These are phyloP conservation scores for Cytospora piceicola DNA, from an alignment of 2,329 filamentous ascomycete species.

Conservation along the genomic window DNA sequence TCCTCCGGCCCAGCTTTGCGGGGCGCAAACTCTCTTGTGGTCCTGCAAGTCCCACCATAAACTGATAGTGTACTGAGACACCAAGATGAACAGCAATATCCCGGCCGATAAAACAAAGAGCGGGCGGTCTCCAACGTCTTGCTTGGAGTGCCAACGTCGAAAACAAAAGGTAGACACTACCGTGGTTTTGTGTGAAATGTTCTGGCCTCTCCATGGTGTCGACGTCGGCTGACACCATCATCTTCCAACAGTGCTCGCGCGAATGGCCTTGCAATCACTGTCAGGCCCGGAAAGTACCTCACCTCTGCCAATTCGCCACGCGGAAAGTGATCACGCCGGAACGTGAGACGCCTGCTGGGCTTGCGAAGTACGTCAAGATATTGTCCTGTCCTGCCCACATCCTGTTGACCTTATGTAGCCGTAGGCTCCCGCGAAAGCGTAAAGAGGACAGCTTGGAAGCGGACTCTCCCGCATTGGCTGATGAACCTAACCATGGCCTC, in stretches of 20 bases:
- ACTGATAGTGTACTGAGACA: not conserved
- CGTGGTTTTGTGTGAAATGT: not conserved
- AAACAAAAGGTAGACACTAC: slow-evolving; percentile 50
- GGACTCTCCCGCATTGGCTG: slow-evolving; percentile 27
- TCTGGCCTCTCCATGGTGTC: not conserved
- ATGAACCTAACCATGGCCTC: slow-evolving; percentile 23
- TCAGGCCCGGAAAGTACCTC: slow-evolving; percentile 50
- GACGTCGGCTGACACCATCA: slow-evolving; percentile 14
- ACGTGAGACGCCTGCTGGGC: slow-evolving; percentile 23
- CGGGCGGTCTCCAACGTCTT: slow-evolving; percentile 38
- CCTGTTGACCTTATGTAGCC: slow-evolving; percentile 1
- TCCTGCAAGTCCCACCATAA: not conserved
- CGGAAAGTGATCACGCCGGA: slow-evolving; percentile 38
- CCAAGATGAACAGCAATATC: slow-evolving; percentile 15
- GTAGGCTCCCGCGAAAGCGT: slow-evolving; percentile 35
- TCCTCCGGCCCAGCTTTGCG: not conserved
- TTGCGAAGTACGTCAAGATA: slow-evolving; percentile 15
- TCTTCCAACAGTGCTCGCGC: slow-evolving; percentile 47
- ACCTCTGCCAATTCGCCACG: slow-evolving; percentile 50
- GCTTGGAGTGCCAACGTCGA: slow-evolving; percentile 53
- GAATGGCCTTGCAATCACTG: slow-evolving; percentile 57
- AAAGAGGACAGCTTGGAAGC: slow-evolving; percentile 31
- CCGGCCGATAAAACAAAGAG: slow-evolving; percentile 28
- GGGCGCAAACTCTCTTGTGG: not conserved
- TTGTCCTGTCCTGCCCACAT: not conserved